Conservation (phyloP, 2,329 filamentous ascomycete genomes). For the Mollisiaceae sp. region DNA sequence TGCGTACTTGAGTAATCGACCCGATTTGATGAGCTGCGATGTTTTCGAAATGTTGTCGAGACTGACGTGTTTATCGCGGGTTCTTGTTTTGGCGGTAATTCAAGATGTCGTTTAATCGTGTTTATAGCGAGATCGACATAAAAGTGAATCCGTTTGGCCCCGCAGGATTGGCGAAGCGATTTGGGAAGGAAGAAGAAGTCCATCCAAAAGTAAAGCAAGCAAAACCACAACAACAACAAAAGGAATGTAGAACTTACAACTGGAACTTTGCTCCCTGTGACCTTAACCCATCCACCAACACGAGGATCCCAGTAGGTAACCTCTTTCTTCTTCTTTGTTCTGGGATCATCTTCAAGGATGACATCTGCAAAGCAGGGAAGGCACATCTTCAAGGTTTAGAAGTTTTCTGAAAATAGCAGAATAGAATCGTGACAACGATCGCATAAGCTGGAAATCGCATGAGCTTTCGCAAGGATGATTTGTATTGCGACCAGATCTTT, state of each 20-base stretch:
- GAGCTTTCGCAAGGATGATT: neutral
- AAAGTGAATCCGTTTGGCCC: neutral
- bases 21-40: neutral
- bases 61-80: neutral
- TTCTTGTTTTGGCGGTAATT: neutral
- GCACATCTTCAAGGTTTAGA: conserved; percentile 27
- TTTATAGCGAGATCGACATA: neutral
- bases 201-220: neutral
- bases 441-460: neutral
- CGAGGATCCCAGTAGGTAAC: conserved; percentile 31
- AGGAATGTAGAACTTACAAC: conserved; percentile 2
- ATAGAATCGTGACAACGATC: conserved; percentile 9
- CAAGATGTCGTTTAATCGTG: neutral
- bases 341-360: conserved; percentile 33
- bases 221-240: neutral
- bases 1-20: neutral
- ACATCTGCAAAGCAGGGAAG: conserved; percentile 35
- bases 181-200: neutral
- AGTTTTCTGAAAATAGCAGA: conserved; percentile 10
- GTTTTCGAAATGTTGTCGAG: neutral
- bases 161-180: neutral
- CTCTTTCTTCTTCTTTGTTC: conserved; percentile 26
- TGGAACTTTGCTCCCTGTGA: conserved; percentile 22
- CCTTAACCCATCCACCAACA: conserved; percentile 22
- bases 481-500: conserved; percentile 10